These are phyloP conservation scores for Protomyces macrosporus DNA, from an alignment of 1,139 yeast genomes.

Conservation along the genomic window DNA sequence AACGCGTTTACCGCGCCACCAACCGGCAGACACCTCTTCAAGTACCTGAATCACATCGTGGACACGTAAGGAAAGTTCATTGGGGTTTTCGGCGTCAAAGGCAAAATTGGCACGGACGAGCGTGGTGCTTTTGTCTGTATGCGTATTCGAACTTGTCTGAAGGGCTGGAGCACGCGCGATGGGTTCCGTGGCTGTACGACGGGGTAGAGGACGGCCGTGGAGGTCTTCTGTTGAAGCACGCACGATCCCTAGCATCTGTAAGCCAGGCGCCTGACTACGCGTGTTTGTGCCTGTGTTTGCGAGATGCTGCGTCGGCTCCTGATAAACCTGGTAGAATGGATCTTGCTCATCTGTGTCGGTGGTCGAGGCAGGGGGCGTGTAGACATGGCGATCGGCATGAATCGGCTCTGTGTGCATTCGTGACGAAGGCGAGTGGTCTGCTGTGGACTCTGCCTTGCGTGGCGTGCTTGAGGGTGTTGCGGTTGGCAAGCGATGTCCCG, in stretches of 20 bases:
- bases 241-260: neutral
- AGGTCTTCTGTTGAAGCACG: neutral
- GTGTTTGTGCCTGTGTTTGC: neutral
- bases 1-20: slow-evolving; percentile 33
- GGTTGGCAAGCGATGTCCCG: neutral
- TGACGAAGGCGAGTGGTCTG: neutral
- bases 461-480: neutral
- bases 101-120: slow-evolving; percentile 30
- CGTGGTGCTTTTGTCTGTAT: slow-evolving; percentile 16
- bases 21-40: slow-evolving; percentile 33
- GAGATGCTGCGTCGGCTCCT: neutral
- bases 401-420: neutral
- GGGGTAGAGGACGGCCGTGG: neutral
- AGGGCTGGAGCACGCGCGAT: slow-evolving; percentile 11
- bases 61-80: slow-evolving; percentile 31
- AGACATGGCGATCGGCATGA: neutral
- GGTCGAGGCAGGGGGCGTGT: neutral
- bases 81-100: slow-evolving; percentile 32
- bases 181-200: neutral
- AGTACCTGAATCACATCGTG: slow-evolving; percentile 31
- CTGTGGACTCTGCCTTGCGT: neutral
- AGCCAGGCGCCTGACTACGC: neutral
- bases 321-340: neutral
- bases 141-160: slow-evolving; percentile 24
- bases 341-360: neutral